Conservation (phyloP, 768 basidiomycete species). For the Boletus insuetus region DNA sequence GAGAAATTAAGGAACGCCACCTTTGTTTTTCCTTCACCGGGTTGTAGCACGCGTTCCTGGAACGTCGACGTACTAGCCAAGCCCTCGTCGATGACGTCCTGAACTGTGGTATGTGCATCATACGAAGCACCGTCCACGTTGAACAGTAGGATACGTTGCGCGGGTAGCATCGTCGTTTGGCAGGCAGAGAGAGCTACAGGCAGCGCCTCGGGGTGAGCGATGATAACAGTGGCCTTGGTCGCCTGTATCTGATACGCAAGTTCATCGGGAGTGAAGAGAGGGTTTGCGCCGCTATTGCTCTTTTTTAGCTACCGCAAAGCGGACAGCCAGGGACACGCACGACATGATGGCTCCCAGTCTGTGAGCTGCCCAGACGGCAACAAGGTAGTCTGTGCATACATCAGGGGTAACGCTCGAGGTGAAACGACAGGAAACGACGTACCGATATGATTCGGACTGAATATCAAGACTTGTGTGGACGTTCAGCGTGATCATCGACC, state of each 20-base stretch:
- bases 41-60: conserved; percentile 47
- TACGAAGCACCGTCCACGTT: conserved; percentile 19
- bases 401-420: neutral
- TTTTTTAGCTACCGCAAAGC: neutral
- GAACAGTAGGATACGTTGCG: conserved; percentile 45
- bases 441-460: conserved; percentile 69
- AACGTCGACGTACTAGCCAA: conserved; percentile 38
- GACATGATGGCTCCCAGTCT: conserved; percentile 55
- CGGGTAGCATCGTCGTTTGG: conserved; percentile 37
- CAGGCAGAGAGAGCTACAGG: conserved; percentile 46
- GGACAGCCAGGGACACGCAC: conserved; percentile 34
- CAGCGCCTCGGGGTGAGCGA: conserved; percentile 46
- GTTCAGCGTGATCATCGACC: conserved; percentile 2
- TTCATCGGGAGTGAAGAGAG: conserved; percentile 55
- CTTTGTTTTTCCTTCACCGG: conserved; percentile 66
- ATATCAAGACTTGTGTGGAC: conserved; percentile 50
- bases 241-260: conserved; percentile 53
- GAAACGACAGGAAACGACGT: conserved; percentile 9
- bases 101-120: conserved; percentile 35
- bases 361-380: conserved; percentile 56
- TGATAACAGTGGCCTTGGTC: conserved; percentile 46
- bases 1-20: conserved; percentile 72
- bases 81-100: conserved; percentile 50
- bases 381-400: conserved; percentile 44
- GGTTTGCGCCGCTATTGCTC: conserved; percentile 56